Conservation (phyloP, 1,284 basidiomycete species). For the Leccinum griseonigrum region DNA sequence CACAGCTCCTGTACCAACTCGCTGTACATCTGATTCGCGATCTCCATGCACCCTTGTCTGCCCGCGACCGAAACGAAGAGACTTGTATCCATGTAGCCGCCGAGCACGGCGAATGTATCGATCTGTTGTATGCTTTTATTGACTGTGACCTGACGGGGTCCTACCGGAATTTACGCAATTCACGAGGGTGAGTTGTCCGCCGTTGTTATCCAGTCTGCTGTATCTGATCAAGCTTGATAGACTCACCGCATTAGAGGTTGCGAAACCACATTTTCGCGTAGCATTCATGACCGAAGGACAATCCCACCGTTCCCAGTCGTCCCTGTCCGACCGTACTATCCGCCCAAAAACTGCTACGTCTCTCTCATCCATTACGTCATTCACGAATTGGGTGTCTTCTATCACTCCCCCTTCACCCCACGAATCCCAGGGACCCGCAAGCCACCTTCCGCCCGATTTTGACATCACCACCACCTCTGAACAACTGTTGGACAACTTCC, state of each 20-base stretch:
- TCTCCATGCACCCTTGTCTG: constrained; percentile 62
- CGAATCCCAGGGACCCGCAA: constrained; percentile 20
- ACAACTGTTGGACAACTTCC: constrained; percentile 52
- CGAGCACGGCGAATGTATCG: constrained; percentile 75
- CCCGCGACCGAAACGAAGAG: constrained; percentile 79
- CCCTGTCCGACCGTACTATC: constrained; percentile 56
- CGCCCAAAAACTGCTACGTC: constrained; percentile 42
- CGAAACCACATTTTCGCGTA: constrained; percentile 56
- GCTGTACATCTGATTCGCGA: constrained; percentile 64
- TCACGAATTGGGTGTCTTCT: constrained; percentile 34
- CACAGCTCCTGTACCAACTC: constrained; percentile 51
- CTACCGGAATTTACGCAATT: constrained; percentile 59
- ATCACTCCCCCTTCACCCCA: constrained; percentile 17
- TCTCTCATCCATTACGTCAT: constrained; percentile 43
- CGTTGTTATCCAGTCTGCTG: neutral
- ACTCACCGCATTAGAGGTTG: constrained; percentile 65
- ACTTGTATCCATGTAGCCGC: constrained; percentile 95
- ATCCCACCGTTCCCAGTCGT: constrained; percentile 46
- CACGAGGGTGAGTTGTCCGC: constrained; percentile 53
- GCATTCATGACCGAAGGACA: constrained; percentile 55
- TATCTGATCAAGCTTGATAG: constrained; percentile 34
- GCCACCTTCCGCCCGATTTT: constrained; percentile 34
- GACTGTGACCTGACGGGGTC: constrained; percentile 57
- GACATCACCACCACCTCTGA: constrained; percentile 46
- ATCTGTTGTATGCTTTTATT: constrained; percentile 59